Percentiles rank a stretch among this genome's conserved stretches.
Conservation (phyloP, 2,329 filamentous ascomycete genomes). For the Monosporascus ibericus region DNA sequence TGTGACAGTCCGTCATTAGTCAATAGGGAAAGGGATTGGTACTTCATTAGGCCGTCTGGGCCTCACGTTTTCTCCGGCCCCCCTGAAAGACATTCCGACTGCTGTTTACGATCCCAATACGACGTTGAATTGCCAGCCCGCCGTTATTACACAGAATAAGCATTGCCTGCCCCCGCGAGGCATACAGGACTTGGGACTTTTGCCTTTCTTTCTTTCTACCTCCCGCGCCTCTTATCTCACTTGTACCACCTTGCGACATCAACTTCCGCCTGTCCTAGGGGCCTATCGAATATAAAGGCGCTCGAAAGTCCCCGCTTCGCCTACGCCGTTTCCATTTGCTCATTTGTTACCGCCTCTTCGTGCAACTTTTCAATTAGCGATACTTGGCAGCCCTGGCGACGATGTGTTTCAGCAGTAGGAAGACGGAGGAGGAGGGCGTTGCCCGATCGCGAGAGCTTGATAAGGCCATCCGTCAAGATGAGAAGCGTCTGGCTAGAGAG, state of each 20-base stretch:
- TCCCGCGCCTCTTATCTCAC: not conserved
- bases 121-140: not conserved
- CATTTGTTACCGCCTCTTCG: not conserved
- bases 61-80: not conserved
- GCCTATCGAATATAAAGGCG: not conserved
- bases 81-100: not conserved
- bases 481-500: constrained; percentile 78
- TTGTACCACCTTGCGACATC: not conserved
- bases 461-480: constrained; percentile 75
- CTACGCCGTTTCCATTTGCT: not conserved
- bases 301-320: not conserved
- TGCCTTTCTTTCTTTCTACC: not conserved
- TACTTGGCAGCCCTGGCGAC: constrained; percentile 5
- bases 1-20: not conserved
- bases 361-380: not conserved
- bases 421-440: constrained; percentile 42
- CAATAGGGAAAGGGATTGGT: not conserved
- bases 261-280: not conserved
- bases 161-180: not conserved
- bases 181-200: not conserved
- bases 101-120: not conserved
- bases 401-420: constrained; percentile 61
- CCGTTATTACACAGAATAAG: not conserved
- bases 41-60: not conserved
- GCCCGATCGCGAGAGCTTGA: constrained; percentile 72